These are phyloP conservation scores for Hyaloperonospora arabidopsidis DNA, from an alignment of 352 stramenopile species.

Conservation along the genomic window DNA sequence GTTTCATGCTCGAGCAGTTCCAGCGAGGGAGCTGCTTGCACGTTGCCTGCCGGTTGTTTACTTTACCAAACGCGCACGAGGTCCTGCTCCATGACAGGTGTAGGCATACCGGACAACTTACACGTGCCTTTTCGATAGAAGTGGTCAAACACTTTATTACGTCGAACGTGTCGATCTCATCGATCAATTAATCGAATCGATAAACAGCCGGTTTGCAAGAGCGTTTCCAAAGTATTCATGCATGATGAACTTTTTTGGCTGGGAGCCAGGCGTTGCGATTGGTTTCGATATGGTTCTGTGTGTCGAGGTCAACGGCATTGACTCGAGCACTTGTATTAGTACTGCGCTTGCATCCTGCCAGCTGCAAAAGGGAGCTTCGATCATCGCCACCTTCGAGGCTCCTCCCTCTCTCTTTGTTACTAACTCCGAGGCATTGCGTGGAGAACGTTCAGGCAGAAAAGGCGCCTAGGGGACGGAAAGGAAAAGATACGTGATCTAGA, in stretches of 20 bases:
- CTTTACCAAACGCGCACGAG: no score
- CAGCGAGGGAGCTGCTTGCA: no score
- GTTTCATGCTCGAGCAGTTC: no score
- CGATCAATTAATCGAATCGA: neutral
- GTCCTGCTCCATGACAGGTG: no score
- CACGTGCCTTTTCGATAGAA: no score
- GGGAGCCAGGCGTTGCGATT: neutral
- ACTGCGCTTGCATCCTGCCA: neutral
- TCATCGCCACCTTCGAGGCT: no score
- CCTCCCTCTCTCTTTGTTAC: constrained; percentile 1
- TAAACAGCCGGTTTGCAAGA: constrained; percentile 20
- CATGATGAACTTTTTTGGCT: constrained; percentile 4
- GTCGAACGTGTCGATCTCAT: constrained; percentile 6
- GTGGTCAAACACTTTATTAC: no score
- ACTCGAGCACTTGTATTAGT: neutral
- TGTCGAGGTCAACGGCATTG: constrained; percentile 6
- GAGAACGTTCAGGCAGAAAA: constrained; percentile 17
- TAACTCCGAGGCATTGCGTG: constrained; percentile 5
- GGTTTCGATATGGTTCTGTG: neutral
- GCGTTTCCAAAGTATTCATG: no score
- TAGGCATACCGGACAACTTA: no score
- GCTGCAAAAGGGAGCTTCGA: neutral
- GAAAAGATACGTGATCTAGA: no score
- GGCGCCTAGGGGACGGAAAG: constrained; percentile 2
- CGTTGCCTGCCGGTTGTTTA: no score